These are phyloP conservation scores for Dysphania ambrosioides DNA, from an alignment of 148 eudicot species.

Conservation along the genomic window DNA sequence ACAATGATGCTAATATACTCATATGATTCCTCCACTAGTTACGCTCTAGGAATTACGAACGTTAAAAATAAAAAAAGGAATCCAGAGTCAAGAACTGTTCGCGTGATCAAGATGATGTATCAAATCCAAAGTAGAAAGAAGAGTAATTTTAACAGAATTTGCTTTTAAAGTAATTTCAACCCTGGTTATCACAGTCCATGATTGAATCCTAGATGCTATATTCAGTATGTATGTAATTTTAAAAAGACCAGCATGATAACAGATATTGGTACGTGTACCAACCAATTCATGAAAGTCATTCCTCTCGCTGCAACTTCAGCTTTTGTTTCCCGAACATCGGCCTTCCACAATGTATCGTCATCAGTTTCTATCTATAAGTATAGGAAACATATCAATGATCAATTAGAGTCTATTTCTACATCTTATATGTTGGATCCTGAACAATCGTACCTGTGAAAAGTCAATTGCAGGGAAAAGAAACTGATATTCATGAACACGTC, in stretches of 20 bases:
- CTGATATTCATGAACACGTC: constrained; percentile 68
- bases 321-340: constrained; percentile 73
- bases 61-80: no score
- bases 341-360: constrained; percentile 78
- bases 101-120: neutral
- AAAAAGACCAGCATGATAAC: neutral
- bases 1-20: neutral
- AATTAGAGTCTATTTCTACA: neutral
- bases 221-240: neutral
- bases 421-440: neutral
- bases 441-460: constrained; percentile 65
- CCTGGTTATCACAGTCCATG: neutral
- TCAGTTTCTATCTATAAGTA: constrained; percentile 78
- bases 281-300: constrained; percentile 79
- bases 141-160: no score
- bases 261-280: constrained; percentile 16
- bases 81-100: neutral
- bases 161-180: no score
- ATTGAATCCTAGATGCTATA: neutral
- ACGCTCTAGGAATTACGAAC: no score
- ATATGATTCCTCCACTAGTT: neutral
- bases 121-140: no score
- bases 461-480: constrained; percentile 84
- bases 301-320: constrained; percentile 86
- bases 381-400: constrained; percentile 1